phyloP scores from a whole-genome alignment of 2,329 filamentous ascomycete genomes.

The Clarireedia homoeocarpa region DNA sequence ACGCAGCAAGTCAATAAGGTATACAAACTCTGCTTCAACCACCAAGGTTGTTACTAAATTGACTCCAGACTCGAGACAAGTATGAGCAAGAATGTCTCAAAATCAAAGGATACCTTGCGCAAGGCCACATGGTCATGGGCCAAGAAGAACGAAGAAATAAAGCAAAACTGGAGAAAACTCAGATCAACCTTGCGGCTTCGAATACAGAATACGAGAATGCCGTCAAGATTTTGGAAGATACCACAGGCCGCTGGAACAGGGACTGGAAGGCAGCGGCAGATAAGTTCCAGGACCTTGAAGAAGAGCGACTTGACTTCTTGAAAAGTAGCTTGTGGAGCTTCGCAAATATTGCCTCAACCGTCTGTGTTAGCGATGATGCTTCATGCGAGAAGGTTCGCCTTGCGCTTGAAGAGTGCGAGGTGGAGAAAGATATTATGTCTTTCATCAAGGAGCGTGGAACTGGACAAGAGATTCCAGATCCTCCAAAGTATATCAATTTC shows the following conservation, averaged over 20 bases:
- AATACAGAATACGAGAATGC: slow-evolving; percentile 92
- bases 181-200: slow-evolving; percentile 84
- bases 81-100: slow-evolving; percentile 98
- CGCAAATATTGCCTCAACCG: slow-evolving; percentile 92
- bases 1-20: slow-evolving; percentile 89
- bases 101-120: slow-evolving; percentile 96
- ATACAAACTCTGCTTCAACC: slow-evolving; percentile 18
- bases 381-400: slow-evolving; percentile 95
- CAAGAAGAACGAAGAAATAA: slow-evolving; percentile 99
- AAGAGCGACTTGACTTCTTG: slow-evolving; percentile 92
- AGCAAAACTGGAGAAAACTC: slow-evolving; percentile 96
- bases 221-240: slow-evolving; percentile 89
- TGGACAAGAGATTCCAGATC: slow-evolving; percentile 93
- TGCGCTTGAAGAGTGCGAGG: slow-evolving; percentile 89
- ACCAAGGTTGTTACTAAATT: slow-evolving; percentile 15
- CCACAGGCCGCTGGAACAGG: slow-evolving; percentile 89
- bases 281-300: slow-evolving; percentile 98
- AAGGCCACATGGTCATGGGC: slow-evolving; percentile 99
- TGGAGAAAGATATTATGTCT: slow-evolving; percentile 82
- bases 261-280: slow-evolving; percentile 98
- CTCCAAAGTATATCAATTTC: slow-evolving; percentile 98
- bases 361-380: slow-evolving; percentile 94
- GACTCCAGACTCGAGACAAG: slow-evolving; percentile 67
- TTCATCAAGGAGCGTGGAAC: slow-evolving; percentile 90
- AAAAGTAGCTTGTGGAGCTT: slow-evolving; percentile 98